Base-by-base conservation (phyloP, 129 eudicot species). In the Flaveria bidentis region DNA sequence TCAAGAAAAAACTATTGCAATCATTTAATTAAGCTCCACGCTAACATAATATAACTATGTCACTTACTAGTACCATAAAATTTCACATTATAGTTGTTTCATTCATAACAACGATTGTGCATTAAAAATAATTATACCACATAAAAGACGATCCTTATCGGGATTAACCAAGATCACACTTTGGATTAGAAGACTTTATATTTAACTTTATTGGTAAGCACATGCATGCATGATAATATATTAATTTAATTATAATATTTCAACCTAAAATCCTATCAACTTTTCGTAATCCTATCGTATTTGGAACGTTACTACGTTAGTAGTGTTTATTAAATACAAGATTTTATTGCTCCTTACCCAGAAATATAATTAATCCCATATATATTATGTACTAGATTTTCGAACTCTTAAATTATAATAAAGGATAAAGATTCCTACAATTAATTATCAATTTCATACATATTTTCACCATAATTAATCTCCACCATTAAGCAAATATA, bases 351-450 rank as follows among this genome's bases (percentile, higher is more conserved):
- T 58, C 36, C 25, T 23, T 9, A 20, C 64, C 36, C 36, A 58
- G 33, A 58, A 20, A 58, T 9, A 25, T 62, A 25, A 13, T 25
- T 62, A 62, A 62, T 25, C 9, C 16, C 42, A 61, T 61, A 26
- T 57, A 20, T 61, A 61, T 61, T 61, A 16, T 26, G 28, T 61
- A 25, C 67, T 61, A 61, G 67, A 61, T 28, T 25, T 61, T 39
- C 17, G 16, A 61, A 9, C 67, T 23, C 17, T 22, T 49, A 52
- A 61, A 61, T 61, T 12, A 61, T 26, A 11, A 61, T 61, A 61
- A 23, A 25, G 67, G 5, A 61, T 3, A 56, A 61, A 11, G 17
- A 26, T 22, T 45, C 12, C 9, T 56, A 20, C 18, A 56, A 56
- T 56, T 17, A 20, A 56, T 56, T 2, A 57, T 13, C 30, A 57